Conservation (phyloP, 441 rosid genomes). For the Kokia cookei region DNA sequence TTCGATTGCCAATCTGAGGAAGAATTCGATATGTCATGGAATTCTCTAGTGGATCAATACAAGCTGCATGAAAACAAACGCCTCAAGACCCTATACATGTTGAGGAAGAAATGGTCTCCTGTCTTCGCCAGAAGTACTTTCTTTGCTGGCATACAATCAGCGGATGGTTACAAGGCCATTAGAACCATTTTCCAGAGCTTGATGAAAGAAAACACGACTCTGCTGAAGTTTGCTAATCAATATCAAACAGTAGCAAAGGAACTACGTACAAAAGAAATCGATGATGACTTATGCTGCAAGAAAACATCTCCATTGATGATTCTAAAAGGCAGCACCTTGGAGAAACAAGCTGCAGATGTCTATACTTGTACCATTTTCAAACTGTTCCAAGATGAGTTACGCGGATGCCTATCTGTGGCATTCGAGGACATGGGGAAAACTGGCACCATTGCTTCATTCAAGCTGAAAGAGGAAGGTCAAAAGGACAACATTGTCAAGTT, state of each 20-base stretch:
- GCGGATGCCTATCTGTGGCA: neutral
- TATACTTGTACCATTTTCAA: neutral
- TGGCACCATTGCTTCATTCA: neutral
- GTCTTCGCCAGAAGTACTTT: neutral
- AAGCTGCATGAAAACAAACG: neutral
- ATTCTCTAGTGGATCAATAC: neutral
- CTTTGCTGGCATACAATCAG: neutral
- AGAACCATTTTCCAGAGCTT: neutral
- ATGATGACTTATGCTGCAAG: neutral
- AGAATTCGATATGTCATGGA: neutral
- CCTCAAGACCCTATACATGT: neutral
- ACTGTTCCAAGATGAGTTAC: neutral
- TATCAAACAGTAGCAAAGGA: neutral
- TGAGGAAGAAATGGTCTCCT: constrained; percentile 2
- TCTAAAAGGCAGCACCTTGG: neutral
- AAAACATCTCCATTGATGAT: neutral
- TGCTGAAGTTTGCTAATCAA: neutral
- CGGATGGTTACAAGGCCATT: neutral
- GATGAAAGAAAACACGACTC: neutral
- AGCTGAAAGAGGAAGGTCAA: constrained; percentile 1
- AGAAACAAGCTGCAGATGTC: constrained; percentile 4
- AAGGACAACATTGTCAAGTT: neutral
- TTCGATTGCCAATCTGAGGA: neutral
- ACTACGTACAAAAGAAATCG: neutral
- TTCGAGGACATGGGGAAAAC: neutral